Percentiles rank a stretch among this genome's conserved stretches.
Conservation (phyloP, 441 rosid species). For the Adansonia rubrostipa region DNA sequence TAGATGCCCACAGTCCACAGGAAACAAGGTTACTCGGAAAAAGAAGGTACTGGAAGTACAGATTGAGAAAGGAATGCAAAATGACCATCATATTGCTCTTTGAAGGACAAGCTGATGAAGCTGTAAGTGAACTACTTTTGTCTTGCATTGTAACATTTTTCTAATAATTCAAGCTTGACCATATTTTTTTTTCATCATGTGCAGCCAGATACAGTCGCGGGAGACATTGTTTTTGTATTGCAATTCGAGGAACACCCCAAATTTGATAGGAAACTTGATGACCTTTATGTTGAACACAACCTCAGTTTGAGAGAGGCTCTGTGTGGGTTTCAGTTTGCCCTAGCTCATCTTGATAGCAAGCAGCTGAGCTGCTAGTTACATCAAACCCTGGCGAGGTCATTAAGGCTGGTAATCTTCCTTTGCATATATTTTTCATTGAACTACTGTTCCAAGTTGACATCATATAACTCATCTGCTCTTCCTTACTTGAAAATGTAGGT, state of each 20-base stretch:
- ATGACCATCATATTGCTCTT: constrained; percentile 41
- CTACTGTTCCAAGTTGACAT: background rate
- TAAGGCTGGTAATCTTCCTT: constrained; percentile 42
- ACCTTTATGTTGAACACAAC: constrained; percentile 44
- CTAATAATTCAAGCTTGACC: background rate
- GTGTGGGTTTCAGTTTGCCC: constrained; percentile 53
- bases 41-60: constrained; percentile 49
- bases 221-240: constrained; percentile 47
- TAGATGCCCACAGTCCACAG: constrained; percentile 43
- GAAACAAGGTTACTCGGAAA: constrained; percentile 41
- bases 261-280: constrained; percentile 47
- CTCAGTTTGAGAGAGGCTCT: constrained; percentile 53
- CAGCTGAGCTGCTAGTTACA: constrained; percentile 55
- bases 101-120: constrained; percentile 53
- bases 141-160: background rate
- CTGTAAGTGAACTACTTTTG: constrained; percentile 36
- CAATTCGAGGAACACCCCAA: constrained; percentile 45
- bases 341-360: constrained; percentile 54
- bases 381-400: constrained; percentile 54
- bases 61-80: constrained; percentile 50
- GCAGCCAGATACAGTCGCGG: constrained; percentile 53
- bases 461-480: background rate
- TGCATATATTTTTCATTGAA: background rate
- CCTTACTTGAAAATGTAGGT: constrained; percentile 11
- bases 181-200: background rate